A percentile compares a stretch with the other conserved stretches of the same genome.
Evolutionary conservation across 1,284 basidiomycete genomes (phyloP).

Genomic region (Wallemia mellicola): DNA sequence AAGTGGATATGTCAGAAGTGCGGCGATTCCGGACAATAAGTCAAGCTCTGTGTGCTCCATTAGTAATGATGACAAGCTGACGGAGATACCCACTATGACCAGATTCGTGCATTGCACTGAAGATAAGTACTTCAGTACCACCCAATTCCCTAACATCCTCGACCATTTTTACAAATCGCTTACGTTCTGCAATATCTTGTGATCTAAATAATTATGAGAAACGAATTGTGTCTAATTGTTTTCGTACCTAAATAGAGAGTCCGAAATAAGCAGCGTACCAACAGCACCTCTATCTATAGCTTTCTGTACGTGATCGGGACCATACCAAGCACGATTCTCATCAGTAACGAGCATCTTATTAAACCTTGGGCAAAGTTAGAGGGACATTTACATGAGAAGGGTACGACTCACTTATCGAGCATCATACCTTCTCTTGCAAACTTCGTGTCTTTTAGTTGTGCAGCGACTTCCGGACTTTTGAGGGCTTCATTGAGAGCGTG

Average conservation of each 20-base stretch:
- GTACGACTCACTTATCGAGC: slow-evolving; percentile 38
- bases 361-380: slow-evolving; percentile 27
- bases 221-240: neutral
- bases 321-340: slow-evolving; percentile 94
- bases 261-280: slow-evolving; percentile 77
- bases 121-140: slow-evolving; percentile 62
- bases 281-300: slow-evolving; percentile 81
- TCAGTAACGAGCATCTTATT: slow-evolving; percentile 86
- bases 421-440: slow-evolving; percentile 81
- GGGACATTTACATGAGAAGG: slow-evolving; percentile 1
- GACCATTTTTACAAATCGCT: slow-evolving; percentile 60
- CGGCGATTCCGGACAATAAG: slow-evolving; percentile 76
- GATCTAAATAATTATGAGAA: slow-evolving; percentile 20
- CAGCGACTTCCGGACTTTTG: slow-evolving; percentile 22
- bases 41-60: slow-evolving; percentile 39
- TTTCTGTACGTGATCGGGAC: slow-evolving; percentile 67
- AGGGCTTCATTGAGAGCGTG: neutral
- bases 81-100: slow-evolving; percentile 43
- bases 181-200: slow-evolving; percentile 40
- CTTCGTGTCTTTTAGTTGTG: slow-evolving; percentile 79
- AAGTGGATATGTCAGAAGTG: slow-evolving; percentile 80
- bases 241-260: slow-evolving; percentile 59
- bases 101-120: slow-evolving; percentile 96
- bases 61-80: neutral
- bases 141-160: slow-evolving; percentile 67